A percentile compares a stretch with the other conserved stretches of the same genome.
Evolutionary conservation across 176 grass and related monocot genomes (phyloP).

Genomic region (Oryza longistaminata): DNA sequence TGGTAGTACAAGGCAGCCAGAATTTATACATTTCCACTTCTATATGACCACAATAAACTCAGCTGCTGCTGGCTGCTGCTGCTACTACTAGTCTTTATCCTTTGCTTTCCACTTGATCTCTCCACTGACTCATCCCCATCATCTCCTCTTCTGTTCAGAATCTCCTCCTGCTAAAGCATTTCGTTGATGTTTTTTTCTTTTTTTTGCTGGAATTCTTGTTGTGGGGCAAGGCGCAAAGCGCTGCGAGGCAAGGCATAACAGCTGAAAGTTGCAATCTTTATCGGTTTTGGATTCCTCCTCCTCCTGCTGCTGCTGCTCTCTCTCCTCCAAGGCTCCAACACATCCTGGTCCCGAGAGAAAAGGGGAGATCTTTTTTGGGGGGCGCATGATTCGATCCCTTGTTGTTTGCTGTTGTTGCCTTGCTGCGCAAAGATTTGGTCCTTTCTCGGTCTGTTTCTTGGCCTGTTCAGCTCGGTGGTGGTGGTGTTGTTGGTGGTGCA

Average conservation of each 20-base stretch:
- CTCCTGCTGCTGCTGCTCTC: not conserved
- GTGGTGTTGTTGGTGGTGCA: not conserved
- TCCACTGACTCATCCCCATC: not conserved
- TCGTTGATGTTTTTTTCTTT: conserved; percentile 4
- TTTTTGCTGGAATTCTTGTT: conserved; percentile 29
- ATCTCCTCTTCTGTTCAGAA: conserved; percentile 3
- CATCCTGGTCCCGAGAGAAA: conserved; percentile 33
- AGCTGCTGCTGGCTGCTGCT: not conserved
- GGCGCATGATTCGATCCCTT: conserved; percentile 42
- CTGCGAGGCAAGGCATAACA: conserved; percentile 11
- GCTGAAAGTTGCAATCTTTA: conserved; percentile 53
- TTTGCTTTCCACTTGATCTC: conserved; percentile 29
- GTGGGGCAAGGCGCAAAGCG: conserved; percentile 3
- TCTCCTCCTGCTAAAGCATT: conserved; percentile 9
- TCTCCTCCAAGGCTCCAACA: conserved; percentile 26
- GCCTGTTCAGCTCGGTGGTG: not conserved
- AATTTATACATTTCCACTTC: conserved; percentile 35
- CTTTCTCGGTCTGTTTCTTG: conserved; percentile 25
- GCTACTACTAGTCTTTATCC: conserved; percentile 7
- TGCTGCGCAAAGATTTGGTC: conserved; percentile 21
- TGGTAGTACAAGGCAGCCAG: not conserved
- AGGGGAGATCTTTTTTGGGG: conserved; percentile 37
- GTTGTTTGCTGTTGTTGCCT: conserved; percentile 12
- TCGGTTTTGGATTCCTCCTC: conserved; percentile 33
- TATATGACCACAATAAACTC: conserved; percentile 13